Evolutionary conservation across 1,284 basidiomycete genomes (phyloP).

Genomic region (Neotropicomus parvogracilis): DNA sequence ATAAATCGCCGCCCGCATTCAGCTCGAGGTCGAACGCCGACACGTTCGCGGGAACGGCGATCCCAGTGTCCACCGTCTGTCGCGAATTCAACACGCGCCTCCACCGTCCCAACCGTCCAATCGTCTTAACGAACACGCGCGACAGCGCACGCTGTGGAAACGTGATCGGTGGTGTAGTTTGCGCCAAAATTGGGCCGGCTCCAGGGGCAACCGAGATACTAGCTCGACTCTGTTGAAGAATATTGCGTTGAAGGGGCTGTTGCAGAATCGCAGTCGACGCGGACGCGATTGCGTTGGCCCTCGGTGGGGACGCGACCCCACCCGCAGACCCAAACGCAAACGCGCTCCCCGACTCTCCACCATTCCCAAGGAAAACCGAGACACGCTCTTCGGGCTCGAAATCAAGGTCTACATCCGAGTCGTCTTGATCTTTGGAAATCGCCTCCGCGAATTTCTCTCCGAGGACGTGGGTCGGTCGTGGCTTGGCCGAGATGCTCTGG

Average conservation of each 20-base stretch:
- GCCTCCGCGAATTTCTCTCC: slow-evolving; percentile 63
- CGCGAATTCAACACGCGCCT: slow-evolving; percentile 69
- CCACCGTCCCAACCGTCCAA: slow-evolving; percentile 79
- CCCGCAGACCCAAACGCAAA: slow-evolving; percentile 31
- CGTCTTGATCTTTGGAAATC: slow-evolving; percentile 48
- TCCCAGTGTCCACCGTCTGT: slow-evolving; percentile 36
- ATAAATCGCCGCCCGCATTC: slow-evolving; percentile 52
- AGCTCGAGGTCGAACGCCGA: slow-evolving; percentile 70
- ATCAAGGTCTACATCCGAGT: slow-evolving; percentile 72
- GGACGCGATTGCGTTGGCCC: slow-evolving; percentile 24
- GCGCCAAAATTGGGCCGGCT: slow-evolving; percentile 30
- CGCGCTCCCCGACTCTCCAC: slow-evolving; percentile 24
- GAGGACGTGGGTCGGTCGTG: slow-evolving; percentile 44
- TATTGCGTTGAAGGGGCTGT: slow-evolving; percentile 40
- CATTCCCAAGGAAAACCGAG: slow-evolving; percentile 32
- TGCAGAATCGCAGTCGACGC: slow-evolving; percentile 35
- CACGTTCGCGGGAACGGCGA: slow-evolving; percentile 49
- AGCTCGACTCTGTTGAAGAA: slow-evolving; percentile 38
- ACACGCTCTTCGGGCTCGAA: slow-evolving; percentile 43
- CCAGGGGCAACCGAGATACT: slow-evolving; percentile 28
- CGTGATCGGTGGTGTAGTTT: slow-evolving; percentile 45
- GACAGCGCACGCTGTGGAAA: slow-evolving; percentile 66
- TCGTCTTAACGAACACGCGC: slow-evolving; percentile 75
- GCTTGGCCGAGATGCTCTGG: slow-evolving; percentile 32
- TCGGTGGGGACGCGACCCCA: slow-evolving; percentile 19